Conservation (phyloP, 805 yeast species). For the Crinitomyces ghanaensis region DNA sequence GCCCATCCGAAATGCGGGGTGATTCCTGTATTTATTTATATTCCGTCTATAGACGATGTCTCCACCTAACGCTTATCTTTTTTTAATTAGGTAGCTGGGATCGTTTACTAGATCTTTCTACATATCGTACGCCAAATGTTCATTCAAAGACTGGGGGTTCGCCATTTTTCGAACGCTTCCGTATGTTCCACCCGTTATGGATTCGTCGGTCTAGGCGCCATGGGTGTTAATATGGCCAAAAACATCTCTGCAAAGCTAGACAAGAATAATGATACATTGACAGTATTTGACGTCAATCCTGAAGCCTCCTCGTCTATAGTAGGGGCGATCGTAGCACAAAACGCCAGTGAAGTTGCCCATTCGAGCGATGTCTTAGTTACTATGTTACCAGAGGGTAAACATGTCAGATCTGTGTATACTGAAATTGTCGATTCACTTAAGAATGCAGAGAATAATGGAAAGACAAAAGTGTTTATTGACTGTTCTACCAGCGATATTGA, state of each 20-base stretch:
- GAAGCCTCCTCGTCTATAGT: conserved; percentile 19
- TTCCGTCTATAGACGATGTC: no score
- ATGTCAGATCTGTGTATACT: conserved; percentile 32
- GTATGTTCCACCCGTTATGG: conserved; percentile 27
- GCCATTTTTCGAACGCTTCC: not conserved
- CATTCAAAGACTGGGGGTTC: no score
- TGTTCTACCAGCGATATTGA: conserved; percentile 42
- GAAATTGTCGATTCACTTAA: conserved; percentile 29
- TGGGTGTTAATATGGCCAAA: conserved; percentile 47
- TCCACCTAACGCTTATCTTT: no score
- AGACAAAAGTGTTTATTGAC: conserved; percentile 35
- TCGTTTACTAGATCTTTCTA: no score
- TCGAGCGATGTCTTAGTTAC: conserved; percentile 30
- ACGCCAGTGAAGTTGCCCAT: conserved; percentile 18
- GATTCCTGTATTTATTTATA: no score
- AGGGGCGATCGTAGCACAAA: conserved; percentile 19
- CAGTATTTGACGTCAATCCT: conserved; percentile 34
- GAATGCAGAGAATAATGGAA: conserved; percentile 4
- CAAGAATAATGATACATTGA: conserved; percentile 29
- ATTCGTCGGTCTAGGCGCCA: conserved; percentile 45
- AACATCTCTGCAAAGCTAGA: conserved; percentile 32
- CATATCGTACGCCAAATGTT: no score
- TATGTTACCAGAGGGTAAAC: conserved; percentile 46
- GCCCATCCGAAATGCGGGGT: no score
- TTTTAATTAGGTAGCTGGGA: no score